Conservation (phyloP, 306 rosid genomes). For the Boehmeria nivea region DNA sequence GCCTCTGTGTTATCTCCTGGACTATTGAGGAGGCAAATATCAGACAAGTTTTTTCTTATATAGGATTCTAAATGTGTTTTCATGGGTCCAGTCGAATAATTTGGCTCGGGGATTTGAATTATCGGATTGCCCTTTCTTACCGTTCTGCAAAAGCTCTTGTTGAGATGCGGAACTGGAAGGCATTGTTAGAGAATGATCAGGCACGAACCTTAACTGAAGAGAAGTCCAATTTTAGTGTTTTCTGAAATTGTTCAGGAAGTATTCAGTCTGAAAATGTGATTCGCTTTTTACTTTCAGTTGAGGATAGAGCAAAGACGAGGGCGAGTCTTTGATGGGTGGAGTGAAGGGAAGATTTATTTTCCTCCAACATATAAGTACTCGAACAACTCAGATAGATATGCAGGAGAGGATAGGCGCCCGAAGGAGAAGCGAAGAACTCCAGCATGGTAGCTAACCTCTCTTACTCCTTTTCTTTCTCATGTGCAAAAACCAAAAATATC, state of each 20-base stretch:
- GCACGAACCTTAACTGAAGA: constrained; percentile 31
- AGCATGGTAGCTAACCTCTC: constrained; percentile 58
- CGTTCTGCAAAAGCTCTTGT: constrained; percentile 84
- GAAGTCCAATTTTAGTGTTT: too few species aligned
- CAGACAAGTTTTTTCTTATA: neutral
- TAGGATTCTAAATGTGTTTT: constrained; percentile 18
- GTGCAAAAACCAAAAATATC: too few species aligned
- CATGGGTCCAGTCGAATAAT: constrained; percentile 67
- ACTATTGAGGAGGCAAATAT: constrained; percentile 11
- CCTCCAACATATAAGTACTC: constrained; percentile 99
- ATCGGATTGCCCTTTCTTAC: constrained; percentile 86
- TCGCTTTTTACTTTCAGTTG: constrained; percentile 46
- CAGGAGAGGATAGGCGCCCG: constrained; percentile 74
- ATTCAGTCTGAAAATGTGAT: constrained; percentile 26
- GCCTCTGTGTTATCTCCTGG: too few species aligned
- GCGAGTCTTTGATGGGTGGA: constrained; percentile 84
- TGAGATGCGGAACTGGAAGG: constrained; percentile 91
- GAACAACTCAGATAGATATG: constrained; percentile 87
- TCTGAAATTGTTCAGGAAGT: constrained; percentile 9
- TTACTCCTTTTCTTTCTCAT: neutral
- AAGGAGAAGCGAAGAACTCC: constrained; percentile 99
- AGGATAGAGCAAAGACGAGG: constrained; percentile 76
- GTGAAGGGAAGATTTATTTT: constrained; percentile 86
- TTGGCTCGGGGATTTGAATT: constrained; percentile 98
- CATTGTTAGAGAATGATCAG: constrained; percentile 89